Evolutionary conservation across 129 eudicot genomes (phyloP), one percentile per base, ranked within the genome.

Genomic region (Saposhnikovia divaricata): DNA sequence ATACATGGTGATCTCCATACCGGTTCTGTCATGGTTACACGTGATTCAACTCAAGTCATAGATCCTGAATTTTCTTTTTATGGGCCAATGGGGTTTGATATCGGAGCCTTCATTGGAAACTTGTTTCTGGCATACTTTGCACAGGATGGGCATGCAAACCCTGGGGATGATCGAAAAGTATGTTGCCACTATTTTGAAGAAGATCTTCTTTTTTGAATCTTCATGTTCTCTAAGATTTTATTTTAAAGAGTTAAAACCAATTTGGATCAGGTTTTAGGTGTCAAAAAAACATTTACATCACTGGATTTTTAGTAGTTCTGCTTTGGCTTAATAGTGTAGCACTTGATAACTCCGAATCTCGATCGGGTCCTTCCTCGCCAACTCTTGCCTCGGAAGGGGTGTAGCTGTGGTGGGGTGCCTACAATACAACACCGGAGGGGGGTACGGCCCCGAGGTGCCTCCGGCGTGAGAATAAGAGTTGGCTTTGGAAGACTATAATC

Each of bases 1-100:
- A 84, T 94, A 78, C 98, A 94, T 39, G 96, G 98, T 47, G 98
- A 94, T 89, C 97, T 91, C 75, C 98, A 94, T 83, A 94, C 97
- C 12, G 89, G 98, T 82, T 94, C 98, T 3, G 82, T 94, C 79
- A 94, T 94, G 97, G 98, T 92, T 81, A 91, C 98, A 11, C 79
- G 53, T 39, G 90, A 85, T 77, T 94, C 98, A 81, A 91, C 97
- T 77, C 97, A 94, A 87, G 93, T 92, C 59, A 94, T 94, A 48
- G 98, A 94, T 86, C 98, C 98, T 75, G 97, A 94, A 82, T 94
- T 94, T 84, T 86, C 93, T 82, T 94, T 94, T 80, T 94, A 94
- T 63, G 97, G 91, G 76, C 98, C 97, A 16, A 94, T 94, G 90
- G 98, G 98, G 31, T 94, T 83, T 81, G 98, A 94, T 74, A 76